Percentiles rank a stretch among this genome's conserved stretches.
phyloP scores from a whole-genome alignment of 768 basidiomycete species.

The Rhodotorula toruloides region DNA sequence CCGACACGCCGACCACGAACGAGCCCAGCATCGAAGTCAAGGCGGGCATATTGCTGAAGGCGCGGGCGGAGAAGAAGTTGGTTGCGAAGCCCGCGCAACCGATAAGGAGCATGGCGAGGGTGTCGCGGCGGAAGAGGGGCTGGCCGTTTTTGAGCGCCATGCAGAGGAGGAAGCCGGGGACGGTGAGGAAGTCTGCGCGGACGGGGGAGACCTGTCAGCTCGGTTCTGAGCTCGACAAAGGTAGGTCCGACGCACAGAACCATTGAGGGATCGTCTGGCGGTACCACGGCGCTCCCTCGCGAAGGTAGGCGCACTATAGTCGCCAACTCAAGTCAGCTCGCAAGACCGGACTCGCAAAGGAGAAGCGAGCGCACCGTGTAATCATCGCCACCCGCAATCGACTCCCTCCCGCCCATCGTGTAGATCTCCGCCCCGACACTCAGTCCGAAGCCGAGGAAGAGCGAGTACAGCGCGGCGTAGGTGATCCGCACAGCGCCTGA shows the following conservation, averaged over 20 bases:
- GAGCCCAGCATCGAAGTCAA: constrained; percentile 72
- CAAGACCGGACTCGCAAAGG: background rate
- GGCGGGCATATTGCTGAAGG: constrained; percentile 49
- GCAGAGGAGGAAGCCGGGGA: constrained; percentile 64
- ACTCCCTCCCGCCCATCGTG: constrained; percentile 53
- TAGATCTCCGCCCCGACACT: constrained; percentile 70
- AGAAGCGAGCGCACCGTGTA: constrained; percentile 46
- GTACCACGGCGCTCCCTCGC: constrained; percentile 65
- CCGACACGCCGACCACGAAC: constrained; percentile 71
- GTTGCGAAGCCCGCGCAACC: constrained; percentile 57
- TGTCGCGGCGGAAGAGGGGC: constrained; percentile 46
- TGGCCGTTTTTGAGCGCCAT: constrained; percentile 59
- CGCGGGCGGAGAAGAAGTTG: constrained; percentile 61
- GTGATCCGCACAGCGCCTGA: constrained; percentile 74
- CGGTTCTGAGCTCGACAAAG: background rate
- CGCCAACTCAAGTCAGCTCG: background rate
- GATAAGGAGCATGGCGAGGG: constrained; percentile 48
- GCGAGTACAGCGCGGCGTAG: constrained; percentile 59
- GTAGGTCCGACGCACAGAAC: constrained; percentile 52
- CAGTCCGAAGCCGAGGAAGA: constrained; percentile 63
- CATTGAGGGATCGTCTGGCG: constrained; percentile 62
- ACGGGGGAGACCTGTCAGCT: background rate
- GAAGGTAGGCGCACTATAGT: constrained; percentile 55
- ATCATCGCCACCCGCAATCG: constrained; percentile 54
- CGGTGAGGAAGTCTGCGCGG: constrained; percentile 56